A percentile compares a stretch with the other conserved stretches of the same genome.
phyloP scores from a whole-genome alignment of 2,329 filamentous ascomycete genomes.

The Rachicladosporium sp. region DNA sequence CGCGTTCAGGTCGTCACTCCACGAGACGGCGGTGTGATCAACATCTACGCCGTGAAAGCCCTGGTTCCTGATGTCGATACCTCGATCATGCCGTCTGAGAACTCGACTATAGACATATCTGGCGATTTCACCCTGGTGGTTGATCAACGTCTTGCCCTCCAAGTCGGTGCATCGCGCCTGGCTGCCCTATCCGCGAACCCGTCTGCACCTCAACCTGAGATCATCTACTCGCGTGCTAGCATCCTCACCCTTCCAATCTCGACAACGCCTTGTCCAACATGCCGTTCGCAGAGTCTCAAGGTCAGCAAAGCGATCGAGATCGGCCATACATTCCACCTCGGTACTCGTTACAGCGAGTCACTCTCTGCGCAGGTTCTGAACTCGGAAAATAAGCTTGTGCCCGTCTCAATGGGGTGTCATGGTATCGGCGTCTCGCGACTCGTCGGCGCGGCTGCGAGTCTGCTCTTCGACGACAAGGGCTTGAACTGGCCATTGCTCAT shows the following conservation, averaged over 20 bases:
- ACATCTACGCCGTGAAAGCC: slow-evolving; percentile 54
- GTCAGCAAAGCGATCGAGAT: slow-evolving; percentile 71
- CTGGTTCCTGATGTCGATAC: slow-evolving; percentile 57
- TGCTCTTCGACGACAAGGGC: slow-evolving; percentile 57
- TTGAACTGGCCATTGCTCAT: slow-evolving; percentile 81
- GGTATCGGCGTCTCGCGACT: slow-evolving; percentile 89
- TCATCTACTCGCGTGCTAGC: slow-evolving; percentile 53
- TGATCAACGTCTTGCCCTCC: slow-evolving; percentile 1
- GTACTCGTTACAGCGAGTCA: slow-evolving; percentile 72
- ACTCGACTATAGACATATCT: slow-evolving; percentile 13
- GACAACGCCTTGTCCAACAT: slow-evolving; percentile 64
- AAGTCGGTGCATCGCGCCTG: slow-evolving; percentile 8
- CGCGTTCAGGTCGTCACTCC: slow-evolving; percentile 52
- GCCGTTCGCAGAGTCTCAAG: slow-evolving; percentile 48
- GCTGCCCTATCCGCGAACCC: slow-evolving; percentile 1
- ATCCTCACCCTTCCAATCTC: slow-evolving; percentile 53
- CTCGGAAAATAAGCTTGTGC: slow-evolving; percentile 30
- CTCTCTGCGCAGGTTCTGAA: slow-evolving; percentile 51
- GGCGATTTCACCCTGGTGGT: neutral
- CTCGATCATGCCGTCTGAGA: slow-evolving; percentile 35
- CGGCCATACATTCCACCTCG: slow-evolving; percentile 89
- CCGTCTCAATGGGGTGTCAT: slow-evolving; percentile 90
- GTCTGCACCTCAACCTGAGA: slow-evolving; percentile 13
- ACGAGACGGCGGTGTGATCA: slow-evolving; percentile 28
- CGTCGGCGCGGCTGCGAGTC: slow-evolving; percentile 72